phyloP scores from a whole-genome alignment of 345 rosid genomes.

The Euphorbia peplus region DNA sequence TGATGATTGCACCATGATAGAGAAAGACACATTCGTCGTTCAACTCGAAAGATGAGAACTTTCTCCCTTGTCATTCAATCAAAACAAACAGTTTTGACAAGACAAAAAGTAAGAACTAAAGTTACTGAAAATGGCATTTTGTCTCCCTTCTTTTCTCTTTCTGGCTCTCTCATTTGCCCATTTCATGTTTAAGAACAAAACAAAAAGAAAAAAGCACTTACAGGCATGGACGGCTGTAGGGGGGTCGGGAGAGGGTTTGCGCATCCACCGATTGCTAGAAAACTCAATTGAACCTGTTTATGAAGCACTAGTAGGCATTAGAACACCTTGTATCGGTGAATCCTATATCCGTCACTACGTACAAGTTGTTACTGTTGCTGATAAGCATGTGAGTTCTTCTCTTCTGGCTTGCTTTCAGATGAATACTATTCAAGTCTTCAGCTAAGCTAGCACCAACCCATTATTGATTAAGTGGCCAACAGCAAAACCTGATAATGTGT shows the following conservation, averaged over 20 bases:
- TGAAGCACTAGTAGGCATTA: too few relatives aligned
- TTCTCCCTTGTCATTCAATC: conserved; percentile 21
- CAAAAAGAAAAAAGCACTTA: conserved; percentile 16
- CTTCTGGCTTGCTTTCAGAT: conserved; percentile 11
- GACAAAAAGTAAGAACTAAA: conserved; percentile 38
- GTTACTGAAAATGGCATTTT: conserved; percentile 29
- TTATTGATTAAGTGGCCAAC: conserved; percentile 50
- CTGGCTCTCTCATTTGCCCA: conserved; percentile 15
- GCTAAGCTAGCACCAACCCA: conserved; percentile 23
- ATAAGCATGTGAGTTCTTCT: conserved; percentile 19
- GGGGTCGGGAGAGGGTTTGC: too few relatives aligned
- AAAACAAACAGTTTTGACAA: conserved; percentile 30
- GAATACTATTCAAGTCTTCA: conserved; percentile 13
- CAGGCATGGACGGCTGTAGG: too few relatives aligned
- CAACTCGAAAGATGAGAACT: conserved; percentile 36
- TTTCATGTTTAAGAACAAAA: conserved; percentile 26
- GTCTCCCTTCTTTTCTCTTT: conserved; percentile 30
- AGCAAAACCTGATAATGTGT: conserved; percentile 43
- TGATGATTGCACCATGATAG: conserved; percentile 41
- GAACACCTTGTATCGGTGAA: too few relatives aligned
- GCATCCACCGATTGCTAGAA: too few relatives aligned
- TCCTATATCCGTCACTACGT: too few relatives aligned
- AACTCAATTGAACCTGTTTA: too few relatives aligned
- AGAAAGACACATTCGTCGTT: conserved; percentile 61
- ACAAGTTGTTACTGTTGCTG: conserved; percentile 26